Percentiles rank a stretch among this genome's conserved stretches.
phyloP scores from a whole-genome alignment of 2,329 filamentous ascomycete species.

The Monosporascus sp. region DNA sequence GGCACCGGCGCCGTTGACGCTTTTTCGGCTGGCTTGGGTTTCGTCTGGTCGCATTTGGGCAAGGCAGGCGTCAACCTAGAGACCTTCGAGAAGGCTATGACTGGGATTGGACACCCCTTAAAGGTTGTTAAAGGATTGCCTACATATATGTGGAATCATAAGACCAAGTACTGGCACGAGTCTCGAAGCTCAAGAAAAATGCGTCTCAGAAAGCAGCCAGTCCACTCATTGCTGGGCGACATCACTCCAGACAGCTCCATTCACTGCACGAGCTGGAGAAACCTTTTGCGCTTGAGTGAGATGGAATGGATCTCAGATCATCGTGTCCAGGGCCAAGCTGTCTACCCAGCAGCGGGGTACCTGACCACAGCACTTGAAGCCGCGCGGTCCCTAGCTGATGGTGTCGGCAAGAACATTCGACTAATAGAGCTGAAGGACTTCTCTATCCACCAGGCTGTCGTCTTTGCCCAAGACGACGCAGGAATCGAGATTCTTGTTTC shows the following conservation, averaged over 20 bases:
- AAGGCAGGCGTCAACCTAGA: too few relatives aligned
- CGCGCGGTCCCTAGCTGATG: constrained; percentile 1
- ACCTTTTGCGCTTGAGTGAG: constrained; percentile 4
- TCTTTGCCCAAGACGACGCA: constrained; percentile 2
- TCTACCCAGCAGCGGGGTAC: constrained; percentile 15
- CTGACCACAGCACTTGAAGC: constrained; percentile 10
- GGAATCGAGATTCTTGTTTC: constrained; percentile 8
- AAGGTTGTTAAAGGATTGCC: too few relatives aligned
- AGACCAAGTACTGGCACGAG: too few relatives aligned
- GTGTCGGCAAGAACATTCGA: too few relatives aligned
- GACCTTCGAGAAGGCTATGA: too few relatives aligned
- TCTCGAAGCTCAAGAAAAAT: too few relatives aligned
- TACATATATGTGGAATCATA: too few relatives aligned
- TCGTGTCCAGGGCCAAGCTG: constrained; percentile 6
- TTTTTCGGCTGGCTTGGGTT: too few relatives aligned
- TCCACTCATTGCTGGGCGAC: constrained; percentile 13
- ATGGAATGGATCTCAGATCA: constrained; percentile 11
- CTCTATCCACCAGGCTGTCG: constrained; percentile 8
- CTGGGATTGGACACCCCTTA: too few relatives aligned
- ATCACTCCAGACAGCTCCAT: constrained; percentile 1
- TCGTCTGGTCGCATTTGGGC: too few relatives aligned
- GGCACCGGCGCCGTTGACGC: too few relatives aligned
- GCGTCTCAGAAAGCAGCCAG: too few relatives aligned
- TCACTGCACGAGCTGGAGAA: constrained; percentile 10
- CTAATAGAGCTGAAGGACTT: constrained; percentile 11